phyloP scores from a whole-genome alignment of 2,329 filamentous ascomycete genomes.

The Claviceps pusilla region DNA sequence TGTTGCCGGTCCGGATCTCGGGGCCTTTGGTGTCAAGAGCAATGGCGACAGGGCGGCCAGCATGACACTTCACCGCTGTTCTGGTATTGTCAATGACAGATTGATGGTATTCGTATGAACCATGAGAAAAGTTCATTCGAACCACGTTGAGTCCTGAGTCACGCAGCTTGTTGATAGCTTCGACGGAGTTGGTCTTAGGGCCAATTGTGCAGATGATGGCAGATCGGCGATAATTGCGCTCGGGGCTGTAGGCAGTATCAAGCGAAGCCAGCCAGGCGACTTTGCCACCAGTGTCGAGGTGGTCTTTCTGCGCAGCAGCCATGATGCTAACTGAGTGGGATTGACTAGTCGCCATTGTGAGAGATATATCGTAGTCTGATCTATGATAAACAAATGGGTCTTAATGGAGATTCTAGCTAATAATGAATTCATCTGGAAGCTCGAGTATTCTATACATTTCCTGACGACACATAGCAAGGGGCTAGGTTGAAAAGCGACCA shows the following conservation, averaged over 20 bases:
- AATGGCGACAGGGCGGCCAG: conserved; percentile 84
- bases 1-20: conserved; percentile 48
- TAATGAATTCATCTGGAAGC: background rate
- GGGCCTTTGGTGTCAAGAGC: conserved; percentile 64
- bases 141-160: conserved; percentile 89
- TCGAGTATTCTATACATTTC: background rate
- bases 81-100: conserved; percentile 94
- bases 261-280: conserved; percentile 55
- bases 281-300: conserved; percentile 62
- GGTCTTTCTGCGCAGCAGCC: conserved; percentile 61
- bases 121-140: conserved; percentile 95
- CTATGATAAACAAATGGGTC: background rate
- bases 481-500: background rate
- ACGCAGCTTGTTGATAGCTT: conserved; percentile 92
- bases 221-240: conserved; percentile 84
- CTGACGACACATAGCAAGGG: background rate
- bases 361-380: conserved; percentile 1
- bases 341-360: conserved; percentile 20
- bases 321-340: conserved; percentile 28
- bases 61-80: conserved; percentile 61
- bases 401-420: background rate
- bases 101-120: conserved; percentile 84
- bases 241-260: conserved; percentile 75
- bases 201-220: conserved; percentile 99
- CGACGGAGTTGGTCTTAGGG: conserved; percentile 95